Evolutionary conservation across 2,329 filamentous ascomycete species (phyloP).

Genomic region (Exophiala dermatitidis): DNA sequence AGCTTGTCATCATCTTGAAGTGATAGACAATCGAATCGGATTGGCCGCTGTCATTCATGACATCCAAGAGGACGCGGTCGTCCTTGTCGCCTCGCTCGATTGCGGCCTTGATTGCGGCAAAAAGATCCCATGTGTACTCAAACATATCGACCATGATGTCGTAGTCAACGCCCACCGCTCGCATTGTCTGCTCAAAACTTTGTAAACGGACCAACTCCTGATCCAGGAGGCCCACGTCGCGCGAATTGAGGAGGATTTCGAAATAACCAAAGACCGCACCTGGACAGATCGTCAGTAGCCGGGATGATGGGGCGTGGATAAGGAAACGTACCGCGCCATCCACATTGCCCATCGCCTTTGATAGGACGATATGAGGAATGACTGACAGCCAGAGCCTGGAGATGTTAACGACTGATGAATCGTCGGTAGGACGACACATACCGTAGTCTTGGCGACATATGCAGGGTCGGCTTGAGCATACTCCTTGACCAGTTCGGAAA

Average conservation of each 20-base stretch:
- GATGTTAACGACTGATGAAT: conserved; percentile 19
- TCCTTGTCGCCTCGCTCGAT: conserved; percentile 52
- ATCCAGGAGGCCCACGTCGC: conserved; percentile 57
- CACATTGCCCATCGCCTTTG: conserved; percentile 90
- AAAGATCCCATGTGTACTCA: conserved; percentile 62
- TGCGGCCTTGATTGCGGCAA: conserved; percentile 56
- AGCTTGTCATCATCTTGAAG: conserved; percentile 68
- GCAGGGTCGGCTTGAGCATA: conserved; percentile 82
- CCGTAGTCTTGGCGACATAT: conserved; percentile 79
- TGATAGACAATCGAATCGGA: conserved; percentile 81
- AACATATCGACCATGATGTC: conserved; percentile 77
- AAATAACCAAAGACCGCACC: conserved; percentile 91
- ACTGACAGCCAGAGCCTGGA: conserved; percentile 67
- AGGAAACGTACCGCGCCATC: conserved; percentile 80
- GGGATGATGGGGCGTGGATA: conserved; percentile 12
- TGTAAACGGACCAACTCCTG: conserved; percentile 66
- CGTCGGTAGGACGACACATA: conserved; percentile 35
- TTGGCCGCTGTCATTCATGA: conserved; percentile 64
- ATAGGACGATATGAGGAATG: conserved; percentile 84
- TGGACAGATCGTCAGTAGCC: conserved; percentile 34
- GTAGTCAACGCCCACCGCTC: conserved; percentile 59
- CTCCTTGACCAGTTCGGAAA: conserved; percentile 69
- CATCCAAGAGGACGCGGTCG: conserved; percentile 51
- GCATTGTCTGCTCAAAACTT: conserved; percentile 63
- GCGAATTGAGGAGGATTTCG: conserved; percentile 67